Percentiles rank a stretch among this genome's conserved stretches.
Evolutionary conservation across 768 basidiomycete genomes (phyloP).

Genomic region (Suillus weaverae): DNA sequence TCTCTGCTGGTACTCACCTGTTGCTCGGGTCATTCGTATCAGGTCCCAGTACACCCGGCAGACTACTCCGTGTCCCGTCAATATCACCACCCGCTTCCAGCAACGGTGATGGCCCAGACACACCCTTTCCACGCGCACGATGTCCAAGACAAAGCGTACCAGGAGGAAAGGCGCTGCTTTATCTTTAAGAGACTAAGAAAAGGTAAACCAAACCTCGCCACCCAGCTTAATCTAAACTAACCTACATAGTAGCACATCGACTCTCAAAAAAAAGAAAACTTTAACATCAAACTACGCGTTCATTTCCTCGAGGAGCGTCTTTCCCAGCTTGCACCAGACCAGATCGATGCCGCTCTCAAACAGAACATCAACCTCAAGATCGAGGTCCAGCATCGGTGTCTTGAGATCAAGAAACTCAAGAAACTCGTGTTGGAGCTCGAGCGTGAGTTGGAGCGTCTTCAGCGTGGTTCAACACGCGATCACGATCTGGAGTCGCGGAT

Average conservation of each 20-base stretch:
- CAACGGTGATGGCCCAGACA: conserved; percentile 50
- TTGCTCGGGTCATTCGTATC: conserved; percentile 58
- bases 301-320: conserved; percentile 95
- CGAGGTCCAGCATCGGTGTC: conserved; percentile 84
- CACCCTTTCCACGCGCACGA: conserved; percentile 51
- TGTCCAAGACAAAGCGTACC: conserved; percentile 33
- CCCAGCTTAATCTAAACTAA: not conserved
- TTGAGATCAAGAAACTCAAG: conserved; percentile 90
- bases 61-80: conserved; percentile 47
- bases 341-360: conserved; percentile 87
- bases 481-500: conserved; percentile 38
- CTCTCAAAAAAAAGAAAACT: conserved; percentile 95
- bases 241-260: conserved; percentile 75
- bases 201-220: conserved; percentile 50
- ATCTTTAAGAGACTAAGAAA: conserved; percentile 94
- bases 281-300: conserved; percentile 92
- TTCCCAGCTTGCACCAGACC: conserved; percentile 85
- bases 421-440: conserved; percentile 86
- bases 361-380: conserved; percentile 94
- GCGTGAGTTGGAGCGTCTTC: conserved; percentile 71
- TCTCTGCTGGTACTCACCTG: conserved; percentile 45
- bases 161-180: conserved; percentile 46
- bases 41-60: conserved; percentile 52
- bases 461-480: conserved; percentile 38
- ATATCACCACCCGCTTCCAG: conserved; percentile 50